Conservation (phyloP, 2,329 filamentous ascomycete genomes). For the Pseudodiploospora longispora region DNA sequence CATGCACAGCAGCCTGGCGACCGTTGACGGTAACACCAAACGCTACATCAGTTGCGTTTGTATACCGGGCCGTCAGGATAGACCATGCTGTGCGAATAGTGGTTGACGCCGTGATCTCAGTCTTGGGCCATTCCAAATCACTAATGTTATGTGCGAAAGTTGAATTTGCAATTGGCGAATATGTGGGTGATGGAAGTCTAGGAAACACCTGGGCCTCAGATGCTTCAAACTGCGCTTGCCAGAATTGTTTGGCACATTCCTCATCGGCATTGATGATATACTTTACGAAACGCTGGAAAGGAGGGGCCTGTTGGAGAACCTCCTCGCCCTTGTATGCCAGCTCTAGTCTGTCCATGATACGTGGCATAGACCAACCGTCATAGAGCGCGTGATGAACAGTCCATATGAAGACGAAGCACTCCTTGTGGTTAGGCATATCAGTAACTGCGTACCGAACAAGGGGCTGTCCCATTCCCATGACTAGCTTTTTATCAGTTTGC, state of each 20-base stretch:
- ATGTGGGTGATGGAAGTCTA: background rate
- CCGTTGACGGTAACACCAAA: conserved; percentile 19
- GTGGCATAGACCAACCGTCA: conserved; percentile 41
- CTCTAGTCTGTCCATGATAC: conserved; percentile 33
- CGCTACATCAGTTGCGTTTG: conserved; percentile 21
- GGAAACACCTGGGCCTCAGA: conserved; percentile 4
- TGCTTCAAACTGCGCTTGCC: conserved; percentile 27
- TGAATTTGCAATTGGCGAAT: conserved; percentile 2
- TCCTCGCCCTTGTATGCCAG: conserved; percentile 23
- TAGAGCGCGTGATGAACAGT: conserved; percentile 43
- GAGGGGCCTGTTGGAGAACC: conserved; percentile 15
- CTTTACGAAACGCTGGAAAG: conserved; percentile 34
- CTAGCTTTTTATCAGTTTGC: conserved; percentile 20
- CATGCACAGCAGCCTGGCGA: conserved; percentile 14
- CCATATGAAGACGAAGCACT: conserved; percentile 22
- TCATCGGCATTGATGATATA: conserved; percentile 28
- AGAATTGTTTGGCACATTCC: conserved; percentile 30
- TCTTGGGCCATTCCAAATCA: conserved; percentile 1
- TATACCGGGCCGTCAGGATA: conserved; percentile 26
- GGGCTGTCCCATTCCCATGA: conserved; percentile 14
- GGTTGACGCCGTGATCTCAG: conserved; percentile 10
- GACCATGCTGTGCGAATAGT: conserved; percentile 17
- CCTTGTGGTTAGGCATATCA: background rate
- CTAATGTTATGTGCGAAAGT: conserved; percentile 2
- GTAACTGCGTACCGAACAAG: conserved; percentile 14